These are phyloP conservation scores for Kandelia obovata DNA, from an alignment of 345 rosid species.

Conservation along the genomic window DNA sequence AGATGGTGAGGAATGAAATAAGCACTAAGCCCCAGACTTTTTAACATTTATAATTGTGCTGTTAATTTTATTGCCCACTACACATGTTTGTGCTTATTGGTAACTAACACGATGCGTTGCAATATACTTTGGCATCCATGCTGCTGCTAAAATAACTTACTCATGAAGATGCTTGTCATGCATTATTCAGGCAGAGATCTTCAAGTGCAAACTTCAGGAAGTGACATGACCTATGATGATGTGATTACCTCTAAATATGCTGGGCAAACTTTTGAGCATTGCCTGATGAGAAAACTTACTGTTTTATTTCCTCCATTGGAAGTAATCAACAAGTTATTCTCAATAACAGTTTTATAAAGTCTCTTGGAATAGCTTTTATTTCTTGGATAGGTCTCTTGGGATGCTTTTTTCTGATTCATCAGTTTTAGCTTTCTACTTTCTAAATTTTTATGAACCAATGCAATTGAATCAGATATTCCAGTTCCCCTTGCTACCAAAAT, in stretches of 20 bases:
- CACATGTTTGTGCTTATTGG: neutral
- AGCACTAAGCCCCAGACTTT: no score
- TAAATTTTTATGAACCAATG: neutral
- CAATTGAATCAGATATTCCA: slow-evolving; percentile 34
- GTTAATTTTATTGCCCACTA: no score
- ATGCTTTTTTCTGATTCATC: slow-evolving; percentile 9
- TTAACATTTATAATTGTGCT: no score
- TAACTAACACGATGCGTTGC: neutral
- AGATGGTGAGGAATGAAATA: no score
- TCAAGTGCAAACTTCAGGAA: slow-evolving; percentile 16
- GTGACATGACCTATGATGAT: slow-evolving; percentile 18
- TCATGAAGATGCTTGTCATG: slow-evolving; percentile 6
- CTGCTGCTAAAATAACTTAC: neutral
- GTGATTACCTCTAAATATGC: slow-evolving; percentile 12
- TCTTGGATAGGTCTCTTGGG: neutral
- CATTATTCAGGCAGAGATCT: slow-evolving; percentile 27
- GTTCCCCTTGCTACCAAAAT: slow-evolving; percentile 51
- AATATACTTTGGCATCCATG: neutral
- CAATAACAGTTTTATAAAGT: slow-evolving; percentile 2
- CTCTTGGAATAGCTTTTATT: neutral
- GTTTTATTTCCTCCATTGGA: neutral
- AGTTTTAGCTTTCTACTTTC: slow-evolving; percentile 9
- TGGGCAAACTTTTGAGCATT: slow-evolving; percentile 13
- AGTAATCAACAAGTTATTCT: neutral
- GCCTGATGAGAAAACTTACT: slow-evolving; percentile 23